Conservation (phyloP, 2,329 filamentous ascomycete genomes). For the Pestalotiopsis fici region DNA sequence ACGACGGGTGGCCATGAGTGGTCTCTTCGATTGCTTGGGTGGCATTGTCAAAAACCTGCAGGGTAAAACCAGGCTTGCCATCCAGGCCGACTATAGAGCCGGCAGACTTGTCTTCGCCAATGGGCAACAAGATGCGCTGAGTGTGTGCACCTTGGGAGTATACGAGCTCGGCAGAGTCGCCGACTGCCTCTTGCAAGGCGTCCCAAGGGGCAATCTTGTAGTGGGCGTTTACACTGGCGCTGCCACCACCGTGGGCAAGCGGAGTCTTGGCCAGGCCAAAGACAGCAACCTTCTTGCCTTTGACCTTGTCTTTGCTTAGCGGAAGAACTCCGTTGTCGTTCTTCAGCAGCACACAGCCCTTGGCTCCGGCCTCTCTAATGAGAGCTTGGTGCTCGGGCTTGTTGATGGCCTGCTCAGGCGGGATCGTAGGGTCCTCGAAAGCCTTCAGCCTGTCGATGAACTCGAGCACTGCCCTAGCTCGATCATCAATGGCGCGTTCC, state of each 20-base stretch:
- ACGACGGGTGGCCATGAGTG: conserved; percentile 24
- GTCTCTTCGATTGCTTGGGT: conserved; percentile 23
- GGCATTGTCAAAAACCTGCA: conserved; percentile 27
- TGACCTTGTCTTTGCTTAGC: conserved; percentile 42
- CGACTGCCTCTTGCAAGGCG: conserved; percentile 12
- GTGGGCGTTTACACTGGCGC: conserved; percentile 14
- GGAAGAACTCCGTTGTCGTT: conserved; percentile 60
- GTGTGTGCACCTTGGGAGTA: conserved; percentile 25
- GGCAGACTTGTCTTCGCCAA: conserved; percentile 18
- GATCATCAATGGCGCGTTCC: conserved; percentile 22
- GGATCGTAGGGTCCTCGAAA: conserved; percentile 18
- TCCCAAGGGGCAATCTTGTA: conserved; percentile 18
- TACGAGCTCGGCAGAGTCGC: conserved; percentile 12
- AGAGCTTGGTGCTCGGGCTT: conserved; percentile 35
- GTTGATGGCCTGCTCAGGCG: conserved; percentile 27
- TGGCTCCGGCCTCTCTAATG: conserved; percentile 54
- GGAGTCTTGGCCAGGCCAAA: conserved; percentile 18
- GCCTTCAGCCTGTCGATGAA: conserved; percentile 26
- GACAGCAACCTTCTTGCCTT: conserved; percentile 16
- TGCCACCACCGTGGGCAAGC: conserved; percentile 17
- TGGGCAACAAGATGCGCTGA: conserved; percentile 20
- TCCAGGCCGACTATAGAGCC: conserved; percentile 30
- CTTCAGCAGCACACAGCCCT: conserved; percentile 65
- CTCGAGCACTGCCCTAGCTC: conserved; percentile 30
- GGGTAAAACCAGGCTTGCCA: conserved; percentile 32